phyloP scores from a whole-genome alignment of 2,329 filamentous ascomycete species.

The Xylariaceae sp. region DNA sequence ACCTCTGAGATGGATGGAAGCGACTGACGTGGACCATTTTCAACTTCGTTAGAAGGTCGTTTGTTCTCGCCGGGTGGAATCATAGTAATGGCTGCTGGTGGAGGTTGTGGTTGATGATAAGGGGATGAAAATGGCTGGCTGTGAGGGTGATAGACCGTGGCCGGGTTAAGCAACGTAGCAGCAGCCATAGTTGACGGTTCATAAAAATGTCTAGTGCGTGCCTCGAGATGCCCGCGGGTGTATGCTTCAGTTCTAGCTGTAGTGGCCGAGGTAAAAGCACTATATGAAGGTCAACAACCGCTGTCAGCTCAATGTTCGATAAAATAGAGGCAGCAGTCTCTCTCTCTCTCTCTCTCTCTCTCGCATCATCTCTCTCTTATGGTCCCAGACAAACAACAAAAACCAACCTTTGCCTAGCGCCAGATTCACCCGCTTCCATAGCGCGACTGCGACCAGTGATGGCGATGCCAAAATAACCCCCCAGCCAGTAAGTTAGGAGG shows the following conservation, averaged over 20 bases:
- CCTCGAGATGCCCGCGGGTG: slow-evolving; percentile 35
- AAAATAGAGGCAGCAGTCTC: slow-evolving; percentile 1
- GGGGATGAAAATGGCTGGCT: slow-evolving; percentile 36
- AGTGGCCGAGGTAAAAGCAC: slow-evolving; percentile 42
- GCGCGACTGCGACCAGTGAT: slow-evolving; percentile 43
- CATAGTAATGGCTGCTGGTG: slow-evolving; percentile 38
- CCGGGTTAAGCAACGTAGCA: slow-evolving; percentile 44
- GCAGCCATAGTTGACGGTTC: slow-evolving; percentile 43
- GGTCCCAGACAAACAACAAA: too few relatives aligned
- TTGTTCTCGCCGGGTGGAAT: slow-evolving; percentile 38
- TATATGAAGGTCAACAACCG: slow-evolving; percentile 32
- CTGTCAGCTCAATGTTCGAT: slow-evolving; percentile 34
- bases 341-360: slow-evolving; percentile 8
- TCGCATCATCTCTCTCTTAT: too few relatives aligned
- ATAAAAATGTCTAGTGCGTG: slow-evolving; percentile 34
- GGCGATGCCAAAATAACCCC: slow-evolving; percentile 41
- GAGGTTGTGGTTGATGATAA: slow-evolving; percentile 39
- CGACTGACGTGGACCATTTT: slow-evolving; percentile 39
- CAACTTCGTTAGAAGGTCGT: slow-evolving; percentile 38
- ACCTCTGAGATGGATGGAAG: slow-evolving; percentile 46
- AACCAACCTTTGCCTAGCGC: slow-evolving; percentile 47
- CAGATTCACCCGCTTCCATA: slow-evolving; percentile 48
- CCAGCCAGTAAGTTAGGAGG: slow-evolving; percentile 40
- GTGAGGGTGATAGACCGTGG: slow-evolving; percentile 42
- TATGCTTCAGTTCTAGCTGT: slow-evolving; percentile 42